phyloP scores from a whole-genome alignment of 306 rosid species.

The Castanospermum australe region DNA sequence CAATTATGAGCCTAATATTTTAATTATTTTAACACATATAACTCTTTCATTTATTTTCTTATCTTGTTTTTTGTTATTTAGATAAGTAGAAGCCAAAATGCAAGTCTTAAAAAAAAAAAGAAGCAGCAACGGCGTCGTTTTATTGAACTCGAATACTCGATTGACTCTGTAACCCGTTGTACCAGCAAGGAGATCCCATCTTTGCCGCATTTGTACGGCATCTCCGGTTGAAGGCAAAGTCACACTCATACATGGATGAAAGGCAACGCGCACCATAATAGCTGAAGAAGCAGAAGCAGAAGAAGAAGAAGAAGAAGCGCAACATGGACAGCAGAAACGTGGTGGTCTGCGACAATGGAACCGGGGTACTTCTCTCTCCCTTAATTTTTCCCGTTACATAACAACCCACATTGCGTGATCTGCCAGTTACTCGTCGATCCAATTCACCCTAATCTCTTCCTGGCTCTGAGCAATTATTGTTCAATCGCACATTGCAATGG shows the following conservation, averaged over 20 bases:
- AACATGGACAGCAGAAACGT: constrained; percentile 78
- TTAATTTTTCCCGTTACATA: not conserved
- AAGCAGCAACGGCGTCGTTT: not conserved
- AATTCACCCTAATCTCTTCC: not conserved
- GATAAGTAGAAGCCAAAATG: no score
- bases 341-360: constrained; percentile 98
- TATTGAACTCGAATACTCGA: no score
- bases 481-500: not conserved
- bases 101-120: no score
- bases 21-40: no score
- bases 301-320: constrained; percentile 16
- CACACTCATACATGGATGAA: not conserved
- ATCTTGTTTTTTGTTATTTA: no score
- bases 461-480: not conserved
- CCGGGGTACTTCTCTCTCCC: constrained; percentile 57
- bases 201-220: constrained; percentile 33
- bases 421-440: not conserved
- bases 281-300: not conserved
- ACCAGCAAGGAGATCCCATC: not conserved
- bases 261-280: not conserved
- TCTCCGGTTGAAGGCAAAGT: constrained; percentile 14
- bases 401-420: constrained; percentile 6
- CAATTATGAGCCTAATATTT: no score
- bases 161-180: not conserved
- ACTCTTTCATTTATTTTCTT: no score